phyloP scores from a whole-genome alignment of 1,284 basidiomycete genomes.

The Volvariella surrecta region DNA sequence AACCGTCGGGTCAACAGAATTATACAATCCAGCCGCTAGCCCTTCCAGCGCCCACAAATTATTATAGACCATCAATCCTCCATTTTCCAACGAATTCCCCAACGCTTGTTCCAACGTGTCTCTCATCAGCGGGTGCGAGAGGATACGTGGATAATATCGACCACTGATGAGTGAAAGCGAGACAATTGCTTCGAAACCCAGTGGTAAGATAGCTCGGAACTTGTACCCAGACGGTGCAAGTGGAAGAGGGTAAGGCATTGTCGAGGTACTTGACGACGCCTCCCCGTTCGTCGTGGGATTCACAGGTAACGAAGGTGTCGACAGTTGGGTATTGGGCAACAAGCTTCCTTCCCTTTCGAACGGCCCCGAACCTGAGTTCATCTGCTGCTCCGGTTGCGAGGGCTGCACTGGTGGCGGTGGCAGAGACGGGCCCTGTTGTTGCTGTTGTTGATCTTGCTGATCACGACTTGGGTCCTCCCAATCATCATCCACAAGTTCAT shows the following conservation, averaged over 20 bases:
- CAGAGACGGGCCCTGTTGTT: not conserved
- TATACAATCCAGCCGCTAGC: slow-evolving; percentile 50
- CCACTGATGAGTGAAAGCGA: slow-evolving; percentile 62
- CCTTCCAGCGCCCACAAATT: slow-evolving; percentile 63
- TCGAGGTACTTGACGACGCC: not conserved
- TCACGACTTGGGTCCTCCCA: slow-evolving; percentile 40
- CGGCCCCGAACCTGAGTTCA: too few species aligned
- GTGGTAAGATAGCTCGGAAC: slow-evolving; percentile 58
- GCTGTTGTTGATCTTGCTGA: not conserved
- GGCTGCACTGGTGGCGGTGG: not conserved
- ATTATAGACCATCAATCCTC: slow-evolving; percentile 28
- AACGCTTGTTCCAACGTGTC: slow-evolving; percentile 30
- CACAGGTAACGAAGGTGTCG: not conserved
- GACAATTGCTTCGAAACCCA: slow-evolving; percentile 56
- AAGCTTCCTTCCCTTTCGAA: not conserved
- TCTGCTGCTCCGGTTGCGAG: not conserved
- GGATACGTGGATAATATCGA: slow-evolving; percentile 64
- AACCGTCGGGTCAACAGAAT: slow-evolving; percentile 51
- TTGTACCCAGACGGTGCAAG: slow-evolving; percentile 53
- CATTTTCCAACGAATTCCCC: slow-evolving; percentile 18
- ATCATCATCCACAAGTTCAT: slow-evolving; percentile 64
- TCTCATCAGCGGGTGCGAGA: slow-evolving; percentile 50
- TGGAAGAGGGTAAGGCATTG: slow-evolving; percentile 39
- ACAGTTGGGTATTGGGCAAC: not conserved
- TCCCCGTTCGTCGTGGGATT: not conserved